Percentiles rank a stretch among this genome's conserved stretches.
Conservation (phyloP, 176 grass and related monocot genomes). For the Tuctoria greenei region DNA sequence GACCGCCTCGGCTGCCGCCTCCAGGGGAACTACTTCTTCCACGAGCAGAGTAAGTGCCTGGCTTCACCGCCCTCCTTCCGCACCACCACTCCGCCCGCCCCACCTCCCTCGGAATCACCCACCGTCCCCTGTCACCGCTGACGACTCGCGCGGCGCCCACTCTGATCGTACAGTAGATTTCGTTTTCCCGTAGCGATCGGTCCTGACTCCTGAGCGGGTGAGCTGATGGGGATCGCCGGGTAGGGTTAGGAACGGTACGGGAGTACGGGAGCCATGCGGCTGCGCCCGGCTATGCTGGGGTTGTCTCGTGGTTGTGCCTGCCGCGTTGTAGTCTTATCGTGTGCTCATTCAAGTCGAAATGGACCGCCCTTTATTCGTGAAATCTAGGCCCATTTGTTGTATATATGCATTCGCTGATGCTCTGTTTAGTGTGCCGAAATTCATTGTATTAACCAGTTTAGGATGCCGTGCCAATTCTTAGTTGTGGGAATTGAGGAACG, state of each 20-base stretch:
- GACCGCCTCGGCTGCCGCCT: conserved; percentile 91
- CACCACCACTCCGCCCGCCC: no score
- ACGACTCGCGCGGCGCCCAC: neutral
- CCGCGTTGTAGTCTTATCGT: neutral
- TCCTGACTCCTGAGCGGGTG: neutral
- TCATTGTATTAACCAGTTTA: neutral
- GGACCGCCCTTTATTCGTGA: neutral
- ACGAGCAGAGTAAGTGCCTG: conserved; percentile 87
- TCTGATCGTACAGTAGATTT: neutral
- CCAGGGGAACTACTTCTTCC: conserved; percentile 96
- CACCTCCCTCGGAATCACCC: neutral
- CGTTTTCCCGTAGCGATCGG: neutral
- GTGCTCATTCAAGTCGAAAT: conserved; percentile 16
- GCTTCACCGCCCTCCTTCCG: neutral
- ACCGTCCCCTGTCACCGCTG: neutral
- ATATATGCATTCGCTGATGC: neutral
- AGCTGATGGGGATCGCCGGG: conserved; percentile 4
- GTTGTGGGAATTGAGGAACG: neutral
- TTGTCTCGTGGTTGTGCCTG: neutral
- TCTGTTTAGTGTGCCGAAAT: neutral
- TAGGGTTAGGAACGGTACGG: conserved; percentile 32
- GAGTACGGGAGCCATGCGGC: neutral
- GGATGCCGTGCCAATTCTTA: neutral
- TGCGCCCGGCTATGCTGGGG: neutral
- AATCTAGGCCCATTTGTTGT: neutral